Base-by-base conservation (phyloP, 2,329 filamentous ascomycete genomes). In the Tetracladium maxilliforme region DNA sequence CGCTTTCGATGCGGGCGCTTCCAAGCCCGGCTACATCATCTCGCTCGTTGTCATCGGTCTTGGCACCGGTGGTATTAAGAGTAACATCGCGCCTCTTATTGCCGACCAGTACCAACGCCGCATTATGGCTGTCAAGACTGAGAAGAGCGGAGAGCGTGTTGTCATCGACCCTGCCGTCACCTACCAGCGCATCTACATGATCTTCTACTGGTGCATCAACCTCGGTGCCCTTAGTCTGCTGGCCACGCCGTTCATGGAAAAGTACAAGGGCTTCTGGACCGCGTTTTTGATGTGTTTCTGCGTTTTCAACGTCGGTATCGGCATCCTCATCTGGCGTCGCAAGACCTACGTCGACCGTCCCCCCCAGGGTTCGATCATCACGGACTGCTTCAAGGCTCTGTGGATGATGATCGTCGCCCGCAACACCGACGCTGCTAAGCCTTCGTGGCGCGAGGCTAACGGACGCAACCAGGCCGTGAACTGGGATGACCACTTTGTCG, bases 201-300 rank as follows among this genome's bases (percentile, higher is more conserved):
- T 80, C 41, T 81, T 80, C 53, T 81, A 81, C 49, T 60, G 63
- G 45, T 75, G 69, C 49, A 80, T 82, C 42, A 82, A 83, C 47
- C 37, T 83, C 10, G 78, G 76, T n/a, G 67, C 71, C 3, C 55
- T 84, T 6, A 77, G 68, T 0, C 55, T 68, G 27, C 61, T 82
- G 36, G 70, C 65, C 6, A 81, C 71, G 1, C 69, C 69, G 2
- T 72, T 70, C 42, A 63, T 81, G 54, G 78, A 84, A 45, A 53
- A 64, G 30, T 61, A 73, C 37, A 48, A 71, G 29, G 71, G 70
- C 4, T 83, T 74, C 63, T 80, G 73, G 62, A 61, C 61, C 2
- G 74, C 70, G 3, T 82, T 60, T 39, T 45, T 70, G 14, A 46
- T 75, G 14, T 62, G 63, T 46, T 63, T 74, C 34, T 59, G 58